phyloP scores from a whole-genome alignment of 441 rosid species.

The Mallotus japonicus region DNA sequence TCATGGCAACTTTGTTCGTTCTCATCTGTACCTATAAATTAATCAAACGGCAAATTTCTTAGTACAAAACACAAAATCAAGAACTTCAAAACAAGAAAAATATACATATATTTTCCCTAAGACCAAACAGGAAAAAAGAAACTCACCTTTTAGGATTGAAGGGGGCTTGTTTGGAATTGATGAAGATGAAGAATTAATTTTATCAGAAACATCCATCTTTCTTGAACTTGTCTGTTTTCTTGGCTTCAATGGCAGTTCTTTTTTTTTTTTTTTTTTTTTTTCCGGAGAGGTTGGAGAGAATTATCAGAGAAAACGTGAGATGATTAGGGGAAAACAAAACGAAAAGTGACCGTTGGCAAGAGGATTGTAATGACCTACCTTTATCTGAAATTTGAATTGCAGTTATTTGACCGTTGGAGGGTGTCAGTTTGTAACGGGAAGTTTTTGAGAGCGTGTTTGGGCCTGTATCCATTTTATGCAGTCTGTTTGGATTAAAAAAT shows the following conservation, averaged over 20 bases:
- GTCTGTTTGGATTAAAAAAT: too few species aligned
- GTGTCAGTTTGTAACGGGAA: constrained; percentile 14
- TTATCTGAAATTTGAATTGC: constrained; percentile 15
- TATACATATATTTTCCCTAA: background rate
- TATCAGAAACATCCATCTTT: constrained; percentile 33
- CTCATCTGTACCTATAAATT: constrained; percentile 30
- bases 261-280: background rate
- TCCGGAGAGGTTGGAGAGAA: background rate
- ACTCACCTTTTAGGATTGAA: constrained; percentile 25
- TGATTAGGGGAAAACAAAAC: background rate
- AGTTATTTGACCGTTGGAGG: constrained; percentile 10
- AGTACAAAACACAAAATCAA: background rate
- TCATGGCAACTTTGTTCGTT: constrained; percentile 25
- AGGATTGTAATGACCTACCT: background rate
- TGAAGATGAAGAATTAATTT: constrained; percentile 20
- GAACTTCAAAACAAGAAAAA: background rate
- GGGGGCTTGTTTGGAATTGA: constrained; percentile 14
- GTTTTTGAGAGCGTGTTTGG: constrained; percentile 4
- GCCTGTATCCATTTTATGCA: too few species aligned
- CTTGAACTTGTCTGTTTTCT: background rate
- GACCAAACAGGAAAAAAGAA: constrained; percentile 7
- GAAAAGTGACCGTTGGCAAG: constrained; percentile 24
- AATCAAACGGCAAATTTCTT: background rate
- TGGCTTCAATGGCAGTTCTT: background rate
- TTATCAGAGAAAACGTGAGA: background rate